phyloP scores from a whole-genome alignment of 1,139 yeast genomes.

The Suhomyces bokatorum region DNA sequence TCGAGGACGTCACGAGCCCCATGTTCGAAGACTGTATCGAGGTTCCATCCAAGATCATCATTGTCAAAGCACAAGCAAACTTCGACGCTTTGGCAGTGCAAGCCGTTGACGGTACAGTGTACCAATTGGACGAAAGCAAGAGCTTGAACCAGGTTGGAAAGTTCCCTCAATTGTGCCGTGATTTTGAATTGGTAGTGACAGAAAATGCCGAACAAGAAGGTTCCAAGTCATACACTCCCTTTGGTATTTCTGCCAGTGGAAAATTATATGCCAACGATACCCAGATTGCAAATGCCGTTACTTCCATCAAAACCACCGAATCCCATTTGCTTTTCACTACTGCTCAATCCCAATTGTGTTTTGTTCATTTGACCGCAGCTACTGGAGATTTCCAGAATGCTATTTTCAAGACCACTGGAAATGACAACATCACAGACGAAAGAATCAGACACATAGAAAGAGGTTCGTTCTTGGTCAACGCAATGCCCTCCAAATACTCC shows the following conservation, averaged over 20 bases:
- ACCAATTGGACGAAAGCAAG: conserved; percentile 34
- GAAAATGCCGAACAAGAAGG: conserved; percentile 23
- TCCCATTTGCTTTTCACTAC: conserved; percentile 80
- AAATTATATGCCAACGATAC: conserved; percentile 65
- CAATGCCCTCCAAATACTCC: conserved; percentile 79
- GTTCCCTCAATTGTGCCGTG: conserved; percentile 72
- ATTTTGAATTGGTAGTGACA: conserved; percentile 50
- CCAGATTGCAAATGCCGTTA: conserved; percentile 73
- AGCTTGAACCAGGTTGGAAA: conserved; percentile 36
- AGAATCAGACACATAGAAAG: conserved; percentile 87
- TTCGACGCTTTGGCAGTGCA: conserved; percentile 56
- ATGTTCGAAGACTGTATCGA: conserved; percentile 41
- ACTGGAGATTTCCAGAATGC: conserved; percentile 22
- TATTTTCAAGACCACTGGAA: conserved; percentile 20
- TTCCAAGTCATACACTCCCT: conserved; percentile 43
- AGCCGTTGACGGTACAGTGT: conserved; percentile 63
- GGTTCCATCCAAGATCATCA: conserved; percentile 50
- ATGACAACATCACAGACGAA: conserved; percentile 55
- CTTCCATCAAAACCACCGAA: conserved; percentile 76
- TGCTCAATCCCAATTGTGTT: conserved; percentile 80
- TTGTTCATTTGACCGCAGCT: conserved; percentile 64
- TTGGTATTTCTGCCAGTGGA: conserved; percentile 75
- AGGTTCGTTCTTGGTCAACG: conserved; percentile 79
- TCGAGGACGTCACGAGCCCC: conserved; percentile 41
- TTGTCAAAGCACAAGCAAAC: conserved; percentile 57